Conservation (phyloP, 1,284 basidiomycete species). For the Gomphus sp. region DNA sequence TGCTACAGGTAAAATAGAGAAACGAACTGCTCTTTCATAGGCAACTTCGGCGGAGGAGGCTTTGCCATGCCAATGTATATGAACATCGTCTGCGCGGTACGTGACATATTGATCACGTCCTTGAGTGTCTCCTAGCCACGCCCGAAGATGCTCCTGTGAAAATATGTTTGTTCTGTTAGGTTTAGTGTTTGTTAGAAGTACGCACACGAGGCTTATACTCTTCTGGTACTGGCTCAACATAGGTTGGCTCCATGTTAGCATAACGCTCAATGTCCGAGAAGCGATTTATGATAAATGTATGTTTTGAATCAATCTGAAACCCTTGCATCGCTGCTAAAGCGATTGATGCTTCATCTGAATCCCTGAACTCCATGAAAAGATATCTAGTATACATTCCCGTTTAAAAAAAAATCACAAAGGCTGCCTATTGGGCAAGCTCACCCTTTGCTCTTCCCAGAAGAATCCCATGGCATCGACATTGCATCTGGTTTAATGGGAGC, state of each 20-base stretch:
- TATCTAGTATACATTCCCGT: constrained; percentile 42
- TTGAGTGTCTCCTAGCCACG: constrained; percentile 88
- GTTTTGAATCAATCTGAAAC: constrained; percentile 86
- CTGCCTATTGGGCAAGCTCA: constrained; percentile 20
- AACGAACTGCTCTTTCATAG: constrained; percentile 57
- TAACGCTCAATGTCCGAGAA: constrained; percentile 92
- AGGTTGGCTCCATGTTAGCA: constrained; percentile 74
- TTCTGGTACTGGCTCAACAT: constrained; percentile 71
- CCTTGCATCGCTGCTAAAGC: constrained; percentile 80
- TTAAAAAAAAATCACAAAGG: neutral
- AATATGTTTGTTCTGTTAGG: neutral
- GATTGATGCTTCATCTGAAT: constrained; percentile 70
- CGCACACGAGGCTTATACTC: constrained; percentile 76
- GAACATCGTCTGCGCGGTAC: constrained; percentile 87
- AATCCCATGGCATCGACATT: constrained; percentile 78
- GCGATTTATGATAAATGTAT: constrained; percentile 84
- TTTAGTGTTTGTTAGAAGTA: neutral
- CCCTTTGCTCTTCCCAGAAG: constrained; percentile 81
- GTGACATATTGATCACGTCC: constrained; percentile 96
- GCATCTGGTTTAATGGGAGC: constrained; percentile 67
- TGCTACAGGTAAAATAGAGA: neutral
- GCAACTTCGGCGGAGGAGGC: constrained; percentile 82
- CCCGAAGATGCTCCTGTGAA: constrained; percentile 82
- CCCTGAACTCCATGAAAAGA: constrained; percentile 85
- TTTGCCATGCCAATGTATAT: constrained; percentile 91